A percentile compares a stretch with the other conserved stretches of the same genome.
phyloP scores from a whole-genome alignment of 2,329 filamentous ascomycete species.

The Westerdykella aurantiaca region DNA sequence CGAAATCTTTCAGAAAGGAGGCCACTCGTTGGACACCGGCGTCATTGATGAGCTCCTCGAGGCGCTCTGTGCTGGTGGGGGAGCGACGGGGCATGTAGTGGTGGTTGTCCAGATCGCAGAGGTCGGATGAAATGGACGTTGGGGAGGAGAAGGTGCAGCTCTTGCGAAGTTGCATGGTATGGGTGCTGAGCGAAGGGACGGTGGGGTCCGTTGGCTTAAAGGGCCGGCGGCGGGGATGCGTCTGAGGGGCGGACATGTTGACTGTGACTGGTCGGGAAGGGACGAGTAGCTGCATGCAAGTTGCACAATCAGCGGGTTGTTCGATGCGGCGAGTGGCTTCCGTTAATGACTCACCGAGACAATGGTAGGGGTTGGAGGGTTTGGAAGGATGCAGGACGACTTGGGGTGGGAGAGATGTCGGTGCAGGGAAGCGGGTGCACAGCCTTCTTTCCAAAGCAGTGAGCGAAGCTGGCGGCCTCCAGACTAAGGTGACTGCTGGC shows the following conservation, averaged over 20 bases:
- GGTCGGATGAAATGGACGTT: conserved; percentile 32
- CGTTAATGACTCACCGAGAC: conserved; percentile 32
- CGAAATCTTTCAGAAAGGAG: conserved; percentile 42
- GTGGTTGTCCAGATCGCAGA: conserved; percentile 36
- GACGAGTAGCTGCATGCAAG: conserved; percentile 14
- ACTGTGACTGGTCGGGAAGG: conserved; percentile 25
- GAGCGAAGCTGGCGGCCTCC: conserved; percentile 4
- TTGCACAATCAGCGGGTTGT: conserved; percentile 17
- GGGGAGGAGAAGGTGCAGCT: conserved; percentile 46
- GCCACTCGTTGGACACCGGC: conserved; percentile 42
- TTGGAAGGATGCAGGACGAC: conserved; percentile 18
- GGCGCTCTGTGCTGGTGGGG: conserved; percentile 44
- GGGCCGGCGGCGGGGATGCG: conserved; percentile 45
- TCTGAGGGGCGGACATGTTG: conserved; percentile 36
- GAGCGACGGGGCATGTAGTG: conserved; percentile 44
- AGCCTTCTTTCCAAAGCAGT: conserved; percentile 10
- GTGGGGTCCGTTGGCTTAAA: conserved; percentile 28
- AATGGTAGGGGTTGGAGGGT: conserved; percentile 5
- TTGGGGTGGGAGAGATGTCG: conserved; percentile 7
- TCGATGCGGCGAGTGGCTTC: conserved; percentile 9
- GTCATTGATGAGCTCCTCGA: conserved; percentile 45
- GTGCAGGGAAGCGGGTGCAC: conserved; percentile 7
- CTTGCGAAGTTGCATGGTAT: conserved; percentile 45
- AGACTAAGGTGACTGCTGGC: conserved; percentile 4
- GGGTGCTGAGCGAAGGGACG: conserved; percentile 29